These are phyloP conservation scores for Cladophialophora chaetospira DNA, from an alignment of 2,329 filamentous ascomycete species.

Conservation along the genomic window DNA sequence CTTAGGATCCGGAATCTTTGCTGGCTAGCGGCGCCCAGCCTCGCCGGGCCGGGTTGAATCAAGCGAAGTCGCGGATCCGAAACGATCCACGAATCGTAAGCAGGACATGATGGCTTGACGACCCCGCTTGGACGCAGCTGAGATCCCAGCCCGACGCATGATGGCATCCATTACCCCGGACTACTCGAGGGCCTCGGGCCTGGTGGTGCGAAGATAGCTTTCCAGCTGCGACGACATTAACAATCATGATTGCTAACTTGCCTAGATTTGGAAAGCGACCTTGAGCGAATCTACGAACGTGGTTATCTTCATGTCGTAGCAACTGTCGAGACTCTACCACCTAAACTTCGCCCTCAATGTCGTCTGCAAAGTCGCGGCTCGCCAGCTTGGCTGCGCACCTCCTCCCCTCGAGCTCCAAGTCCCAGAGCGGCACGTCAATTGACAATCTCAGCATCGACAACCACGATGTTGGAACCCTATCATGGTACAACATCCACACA, in stretches of 20 bases:
- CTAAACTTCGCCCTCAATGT: slow-evolving; percentile 54
- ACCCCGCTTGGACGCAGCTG: not conserved
- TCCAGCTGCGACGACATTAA: not conserved
- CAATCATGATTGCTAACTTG: not conserved
- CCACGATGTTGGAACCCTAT: slow-evolving; percentile 49
- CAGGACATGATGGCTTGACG: not conserved
- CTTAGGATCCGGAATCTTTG: not conserved
- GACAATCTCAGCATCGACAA: slow-evolving; percentile 43
- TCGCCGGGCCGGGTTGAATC: not conserved
- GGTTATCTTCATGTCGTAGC: slow-evolving; percentile 7
- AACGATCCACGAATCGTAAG: not conserved
- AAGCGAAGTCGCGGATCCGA: not conserved
- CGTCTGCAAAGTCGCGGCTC: slow-evolving; percentile 64
- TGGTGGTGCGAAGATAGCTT: not conserved
- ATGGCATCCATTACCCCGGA: slow-evolving; percentile 6
- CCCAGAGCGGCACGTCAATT: slow-evolving; percentile 27
- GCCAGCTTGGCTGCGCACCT: slow-evolving; percentile 54
- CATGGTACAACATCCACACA: slow-evolving; percentile 64
- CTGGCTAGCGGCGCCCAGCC: not conserved
- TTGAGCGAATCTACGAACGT: too few relatives aligned
- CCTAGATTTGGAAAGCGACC: not conserved
- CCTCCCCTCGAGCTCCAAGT: slow-evolving; percentile 37
- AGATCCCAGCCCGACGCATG: not conserved
- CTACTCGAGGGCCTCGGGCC: not conserved
- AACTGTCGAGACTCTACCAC: not conserved